These are phyloP conservation scores for Pyrus hybrid DNA, from an alignment of 331 rosid genomes.

Conservation along the genomic window DNA sequence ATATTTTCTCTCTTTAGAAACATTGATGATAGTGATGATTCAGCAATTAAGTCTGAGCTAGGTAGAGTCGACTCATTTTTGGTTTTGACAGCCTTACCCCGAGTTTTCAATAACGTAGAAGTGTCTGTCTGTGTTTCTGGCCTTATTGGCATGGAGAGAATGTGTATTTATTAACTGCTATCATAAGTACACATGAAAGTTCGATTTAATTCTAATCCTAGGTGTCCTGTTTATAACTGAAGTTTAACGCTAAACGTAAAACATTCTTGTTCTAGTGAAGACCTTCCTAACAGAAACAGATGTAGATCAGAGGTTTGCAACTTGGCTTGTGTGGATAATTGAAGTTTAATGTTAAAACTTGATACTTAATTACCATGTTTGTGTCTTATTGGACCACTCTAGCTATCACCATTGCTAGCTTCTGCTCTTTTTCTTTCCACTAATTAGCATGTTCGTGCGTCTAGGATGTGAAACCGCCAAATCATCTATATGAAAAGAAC, in stretches of 20 bases:
- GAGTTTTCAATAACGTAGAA: background rate
- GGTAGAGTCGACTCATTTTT: background rate
- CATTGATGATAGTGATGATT: background rate
- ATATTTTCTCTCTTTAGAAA: constrained; percentile 7
- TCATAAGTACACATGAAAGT: background rate
- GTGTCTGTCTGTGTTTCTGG: background rate
- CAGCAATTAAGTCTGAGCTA: background rate
- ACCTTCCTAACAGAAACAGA: background rate
- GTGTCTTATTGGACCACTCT: background rate
- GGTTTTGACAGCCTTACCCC: background rate
- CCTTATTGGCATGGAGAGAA: background rate
- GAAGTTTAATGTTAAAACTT: constrained; percentile 1
- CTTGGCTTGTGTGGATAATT: background rate
- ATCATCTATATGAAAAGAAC: constrained; percentile 26
- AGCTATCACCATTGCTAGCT: background rate
- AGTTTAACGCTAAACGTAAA: background rate
- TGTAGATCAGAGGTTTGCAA: background rate
- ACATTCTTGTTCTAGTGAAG: background rate
- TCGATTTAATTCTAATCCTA: background rate
- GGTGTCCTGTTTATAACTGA: background rate
- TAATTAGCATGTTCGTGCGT: constrained; percentile 5
- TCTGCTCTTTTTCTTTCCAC: background rate
- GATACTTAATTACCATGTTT: constrained; percentile 16
- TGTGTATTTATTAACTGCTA: background rate
- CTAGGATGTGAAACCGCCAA: constrained; percentile 41